phyloP scores from a whole-genome alignment of 2,329 filamentous ascomycete species.

The Helotiales sp. region DNA sequence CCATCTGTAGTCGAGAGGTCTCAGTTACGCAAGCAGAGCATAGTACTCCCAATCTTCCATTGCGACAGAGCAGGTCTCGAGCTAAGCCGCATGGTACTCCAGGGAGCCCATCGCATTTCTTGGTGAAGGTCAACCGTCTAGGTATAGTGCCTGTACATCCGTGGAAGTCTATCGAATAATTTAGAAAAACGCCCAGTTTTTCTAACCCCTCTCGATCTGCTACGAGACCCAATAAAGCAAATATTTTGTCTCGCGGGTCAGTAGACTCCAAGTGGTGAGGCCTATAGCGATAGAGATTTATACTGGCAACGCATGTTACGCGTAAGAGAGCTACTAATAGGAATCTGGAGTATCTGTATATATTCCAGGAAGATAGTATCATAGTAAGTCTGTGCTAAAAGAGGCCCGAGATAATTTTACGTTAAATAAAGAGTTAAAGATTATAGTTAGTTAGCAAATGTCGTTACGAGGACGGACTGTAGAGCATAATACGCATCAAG shows the following conservation, averaged over 20 bases:
- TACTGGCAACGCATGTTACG: background rate
- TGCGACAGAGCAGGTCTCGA: no score
- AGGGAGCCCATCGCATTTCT: no score
- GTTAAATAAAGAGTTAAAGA: background rate
- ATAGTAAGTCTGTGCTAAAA: background rate
- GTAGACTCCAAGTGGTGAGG: background rate
- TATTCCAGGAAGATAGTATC: background rate
- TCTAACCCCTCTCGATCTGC: slow-evolving; percentile 7
- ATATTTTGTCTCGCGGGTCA: slow-evolving; percentile 1
- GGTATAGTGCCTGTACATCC: no score
- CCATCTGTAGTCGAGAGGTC: no score
- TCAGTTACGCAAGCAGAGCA: no score
- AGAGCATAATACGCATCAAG: slow-evolving; percentile 25
- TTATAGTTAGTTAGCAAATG: background rate
- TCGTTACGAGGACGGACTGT: slow-evolving; percentile 13
- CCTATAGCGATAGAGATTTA: background rate
- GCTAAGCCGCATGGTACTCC: no score
- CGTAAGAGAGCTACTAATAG: background rate
- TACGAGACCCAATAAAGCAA: background rate
- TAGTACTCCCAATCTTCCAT: no score
- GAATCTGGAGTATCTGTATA: background rate
- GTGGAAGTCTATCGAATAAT: no score
- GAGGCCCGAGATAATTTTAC: background rate
- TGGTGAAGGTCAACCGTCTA: no score
- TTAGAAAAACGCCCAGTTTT: background rate